phyloP scores from a whole-genome alignment of 2,329 filamentous ascomycete genomes.

The Colletotrichum phormii region DNA sequence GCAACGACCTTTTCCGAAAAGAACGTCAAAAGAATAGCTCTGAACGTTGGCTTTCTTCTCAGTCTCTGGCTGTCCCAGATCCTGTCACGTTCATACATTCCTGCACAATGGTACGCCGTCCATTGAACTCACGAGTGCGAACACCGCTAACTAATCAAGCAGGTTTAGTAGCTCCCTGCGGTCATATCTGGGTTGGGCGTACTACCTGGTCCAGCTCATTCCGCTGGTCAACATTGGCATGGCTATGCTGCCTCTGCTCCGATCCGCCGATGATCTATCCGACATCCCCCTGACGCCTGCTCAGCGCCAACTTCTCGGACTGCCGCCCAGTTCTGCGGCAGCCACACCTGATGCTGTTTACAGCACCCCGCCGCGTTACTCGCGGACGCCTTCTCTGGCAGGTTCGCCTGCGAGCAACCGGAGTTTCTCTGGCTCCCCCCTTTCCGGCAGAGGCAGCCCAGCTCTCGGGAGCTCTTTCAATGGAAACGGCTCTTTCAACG shows the following conservation, averaged over 20 bases:
- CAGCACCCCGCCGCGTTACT: conserved; percentile 89
- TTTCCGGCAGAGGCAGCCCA: conserved; percentile 67
- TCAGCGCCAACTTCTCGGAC: conserved; percentile 86
- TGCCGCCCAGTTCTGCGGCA: conserved; percentile 73
- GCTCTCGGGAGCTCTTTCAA: conserved; percentile 48
- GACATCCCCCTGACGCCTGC: conserved; percentile 93
- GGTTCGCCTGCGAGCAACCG: conserved; percentile 71
- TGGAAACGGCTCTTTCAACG: conserved; percentile 53
- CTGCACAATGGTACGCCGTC: conserved; percentile 52
- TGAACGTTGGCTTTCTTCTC: conserved; percentile 69
- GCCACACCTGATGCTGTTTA: conserved; percentile 76
- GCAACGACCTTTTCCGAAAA: conserved; percentile 81
- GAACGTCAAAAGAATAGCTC: conserved; percentile 77
- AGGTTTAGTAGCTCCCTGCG: conserved; percentile 25
- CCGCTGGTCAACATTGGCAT: conserved; percentile 77
- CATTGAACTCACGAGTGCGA: background rate
- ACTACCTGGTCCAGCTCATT: conserved; percentile 63
- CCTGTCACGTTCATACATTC: conserved; percentile 49
- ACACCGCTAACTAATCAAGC: background rate
- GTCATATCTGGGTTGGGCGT: conserved; percentile 56
- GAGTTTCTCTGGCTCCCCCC: conserved; percentile 68
- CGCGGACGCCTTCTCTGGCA: conserved; percentile 75
- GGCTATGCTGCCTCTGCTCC: conserved; percentile 79
- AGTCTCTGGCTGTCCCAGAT: conserved; percentile 51
- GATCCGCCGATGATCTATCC: conserved; percentile 79